phyloP scores from a whole-genome alignment of 1,284 basidiomycete genomes.

The Leccinum solheimii region DNA sequence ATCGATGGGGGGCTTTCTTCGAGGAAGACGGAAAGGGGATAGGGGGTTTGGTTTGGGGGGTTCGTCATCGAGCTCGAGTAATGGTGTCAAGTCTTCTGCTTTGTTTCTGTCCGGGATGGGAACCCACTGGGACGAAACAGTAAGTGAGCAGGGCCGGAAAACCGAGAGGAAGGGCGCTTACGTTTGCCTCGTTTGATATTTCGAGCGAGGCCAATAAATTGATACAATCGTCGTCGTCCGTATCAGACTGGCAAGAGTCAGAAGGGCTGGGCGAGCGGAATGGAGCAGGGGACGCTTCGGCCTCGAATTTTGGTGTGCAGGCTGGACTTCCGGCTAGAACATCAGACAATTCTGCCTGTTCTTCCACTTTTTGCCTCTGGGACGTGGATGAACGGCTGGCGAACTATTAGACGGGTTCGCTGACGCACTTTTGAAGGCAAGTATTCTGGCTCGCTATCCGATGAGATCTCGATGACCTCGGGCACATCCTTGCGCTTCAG shows the following conservation, averaged over 20 bases:
- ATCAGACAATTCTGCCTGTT: not conserved
- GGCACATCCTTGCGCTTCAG: constrained; percentile 28
- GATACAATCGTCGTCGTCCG: constrained; percentile 29
- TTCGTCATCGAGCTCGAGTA: constrained; percentile 3
- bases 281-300: constrained; percentile 1
- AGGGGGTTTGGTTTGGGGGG: constrained; percentile 2
- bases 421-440: constrained; percentile 26
- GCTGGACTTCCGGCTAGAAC: not conserved
- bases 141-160: constrained; percentile 7
- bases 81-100: constrained; percentile 34
- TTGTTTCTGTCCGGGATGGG: constrained; percentile 30
- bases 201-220: constrained; percentile 29
- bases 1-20: constrained; percentile 20
- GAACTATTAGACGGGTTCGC: not conserved
- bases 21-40: constrained; percentile 15
- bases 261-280: constrained; percentile 2
- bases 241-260: constrained; percentile 4
- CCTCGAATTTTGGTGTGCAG: constrained; percentile 9
- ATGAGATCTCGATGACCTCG: constrained; percentile 31
- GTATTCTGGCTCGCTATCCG: constrained; percentile 32
- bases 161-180: constrained; percentile 11
- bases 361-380: constrained; percentile 25
- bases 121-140: constrained; percentile 22
- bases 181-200: constrained; percentile 33
- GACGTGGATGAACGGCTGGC: not conserved